Evolutionary conservation across 2,329 filamentous ascomycete species (phyloP).

Genomic region (Cryphonectria nitschkei): DNA sequence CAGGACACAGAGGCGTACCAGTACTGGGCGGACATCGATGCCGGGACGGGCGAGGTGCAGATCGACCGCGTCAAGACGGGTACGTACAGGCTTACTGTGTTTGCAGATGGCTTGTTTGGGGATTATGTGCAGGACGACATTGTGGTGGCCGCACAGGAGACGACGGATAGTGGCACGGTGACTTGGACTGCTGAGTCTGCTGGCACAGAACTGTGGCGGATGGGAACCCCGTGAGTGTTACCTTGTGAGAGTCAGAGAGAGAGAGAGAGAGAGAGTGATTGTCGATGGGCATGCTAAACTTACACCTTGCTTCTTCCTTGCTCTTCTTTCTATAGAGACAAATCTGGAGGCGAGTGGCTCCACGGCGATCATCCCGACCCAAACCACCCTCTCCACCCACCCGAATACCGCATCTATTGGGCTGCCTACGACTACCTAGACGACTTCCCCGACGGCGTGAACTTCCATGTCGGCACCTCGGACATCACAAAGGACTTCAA

Average conservation of each 20-base stretch:
- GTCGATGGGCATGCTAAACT: too few species aligned
- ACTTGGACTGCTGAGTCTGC: slow-evolving; percentile 53
- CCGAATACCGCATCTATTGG: slow-evolving; percentile 66
- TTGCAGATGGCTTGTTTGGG: slow-evolving; percentile 65
- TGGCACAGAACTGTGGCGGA: slow-evolving; percentile 63
- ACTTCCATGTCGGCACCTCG: slow-evolving; percentile 59
- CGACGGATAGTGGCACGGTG: slow-evolving; percentile 39
- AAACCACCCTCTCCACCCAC: slow-evolving; percentile 53
- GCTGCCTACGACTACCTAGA: slow-evolving; percentile 60
- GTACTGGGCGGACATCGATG: slow-evolving; percentile 62
- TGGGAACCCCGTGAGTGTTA: slow-evolving; percentile 53
- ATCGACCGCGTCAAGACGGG: slow-evolving; percentile 61
- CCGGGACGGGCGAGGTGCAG: slow-evolving; percentile 47
- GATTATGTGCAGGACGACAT: slow-evolving; percentile 58
- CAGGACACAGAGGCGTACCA: slow-evolving; percentile 59
- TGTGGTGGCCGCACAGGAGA: slow-evolving; percentile 45
- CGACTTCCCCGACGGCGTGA: slow-evolving; percentile 63
- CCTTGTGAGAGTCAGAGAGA: too few species aligned
- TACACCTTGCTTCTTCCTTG: too few species aligned
- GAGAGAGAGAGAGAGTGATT: too few species aligned
- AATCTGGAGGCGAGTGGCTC: slow-evolving; percentile 61
- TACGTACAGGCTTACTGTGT: slow-evolving; percentile 65
- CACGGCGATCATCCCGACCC: slow-evolving; percentile 57
- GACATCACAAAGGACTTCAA: slow-evolving; percentile 57
- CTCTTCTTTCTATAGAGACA: slow-evolving; percentile 43